Conservation (phyloP, 305 asterid genomes). For the Solanum hybrid region DNA sequence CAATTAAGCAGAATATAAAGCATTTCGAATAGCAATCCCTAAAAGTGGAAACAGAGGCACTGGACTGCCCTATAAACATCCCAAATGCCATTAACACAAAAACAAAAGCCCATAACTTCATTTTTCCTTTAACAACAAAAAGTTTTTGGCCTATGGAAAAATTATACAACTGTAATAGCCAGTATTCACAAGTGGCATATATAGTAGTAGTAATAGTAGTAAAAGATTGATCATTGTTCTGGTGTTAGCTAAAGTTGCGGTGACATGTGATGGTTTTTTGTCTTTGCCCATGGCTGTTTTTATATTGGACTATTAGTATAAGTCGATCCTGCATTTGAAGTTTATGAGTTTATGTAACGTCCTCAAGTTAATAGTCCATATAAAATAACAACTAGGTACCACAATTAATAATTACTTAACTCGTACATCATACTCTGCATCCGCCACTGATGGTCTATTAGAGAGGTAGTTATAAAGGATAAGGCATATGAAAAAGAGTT, state of each 20-base stretch:
- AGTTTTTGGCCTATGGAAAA: not conserved
- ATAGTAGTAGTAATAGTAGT: not conserved
- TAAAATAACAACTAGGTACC: not conserved
- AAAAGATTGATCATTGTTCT: not conserved
- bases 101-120: slow-evolving; percentile 18
- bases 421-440: not conserved
- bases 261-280: slow-evolving; percentile 37
- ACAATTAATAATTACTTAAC: not conserved
- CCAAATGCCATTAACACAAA: slow-evolving; percentile 22
- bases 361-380: not conserved
- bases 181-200: not conserved
- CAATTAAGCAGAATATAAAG: slow-evolving; percentile 75
- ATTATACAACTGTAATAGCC: not conserved
- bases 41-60: slow-evolving; percentile 58
- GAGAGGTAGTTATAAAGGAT: too few species aligned
- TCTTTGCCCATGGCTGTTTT: slow-evolving; percentile 10
- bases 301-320: not conserved
- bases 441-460: too few species aligned
- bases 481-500: too few species aligned
- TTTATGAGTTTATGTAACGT: not conserved
- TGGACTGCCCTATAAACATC: slow-evolving; percentile 26
- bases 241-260: not conserved
- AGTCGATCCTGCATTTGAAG: not conserved
- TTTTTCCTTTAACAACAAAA: not conserved
- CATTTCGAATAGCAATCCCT: slow-evolving; percentile 84